Evolutionary conservation across 1,284 basidiomycete genomes (phyloP), one percentile per base, ranked within the genome.

Genomic region (Marasmius tenuissimus): DNA sequence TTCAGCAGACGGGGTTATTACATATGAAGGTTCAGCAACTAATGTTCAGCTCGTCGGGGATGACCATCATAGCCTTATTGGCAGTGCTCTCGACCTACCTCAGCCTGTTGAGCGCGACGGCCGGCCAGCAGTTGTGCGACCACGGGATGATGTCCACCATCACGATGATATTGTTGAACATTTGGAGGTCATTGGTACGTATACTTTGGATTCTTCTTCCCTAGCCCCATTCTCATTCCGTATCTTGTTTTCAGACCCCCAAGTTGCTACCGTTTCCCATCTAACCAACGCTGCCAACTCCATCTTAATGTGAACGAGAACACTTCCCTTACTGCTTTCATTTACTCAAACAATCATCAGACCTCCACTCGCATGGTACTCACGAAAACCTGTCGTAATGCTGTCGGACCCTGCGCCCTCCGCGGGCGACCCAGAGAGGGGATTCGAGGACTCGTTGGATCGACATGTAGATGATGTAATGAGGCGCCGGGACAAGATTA

Each of bases 401-500:
- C 74, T 92, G n/a, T 80, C 84, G 18, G 69, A 72, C 33, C 69
- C 73, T 11, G 69, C 73, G 48, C 67, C 63, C 38, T 66, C 61
- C 48, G 61, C 56, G 27, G 78, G 78, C 63, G 75, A 66, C 8
- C 61, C 67, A 1, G 65, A 66, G 4, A 67, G 71, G 34, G 64
- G 73, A 20, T 74, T 80, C 52, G 79, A 86, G 60, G 87, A 92
- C 68, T 80, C 83, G 11, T 76, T 94, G 22, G 92, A 94, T 71
- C 78, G 83, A 40, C 93, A 96, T 76, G 90, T 97, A 22, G 85
- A 91, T 59, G 85, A 92, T 66, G 84, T 94, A 2, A 80, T 97
- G 14, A 81, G 81, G 27, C 85, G 87, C 63, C 84, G 85, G 38
- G 85, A 87, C 35, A 88, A 85, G 71, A 75, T 86, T 54, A 81